Percentiles rank a stretch among this genome's conserved stretches.
Conservation (phyloP, 306 rosid genomes). For the Cucumis cinereus region DNA sequence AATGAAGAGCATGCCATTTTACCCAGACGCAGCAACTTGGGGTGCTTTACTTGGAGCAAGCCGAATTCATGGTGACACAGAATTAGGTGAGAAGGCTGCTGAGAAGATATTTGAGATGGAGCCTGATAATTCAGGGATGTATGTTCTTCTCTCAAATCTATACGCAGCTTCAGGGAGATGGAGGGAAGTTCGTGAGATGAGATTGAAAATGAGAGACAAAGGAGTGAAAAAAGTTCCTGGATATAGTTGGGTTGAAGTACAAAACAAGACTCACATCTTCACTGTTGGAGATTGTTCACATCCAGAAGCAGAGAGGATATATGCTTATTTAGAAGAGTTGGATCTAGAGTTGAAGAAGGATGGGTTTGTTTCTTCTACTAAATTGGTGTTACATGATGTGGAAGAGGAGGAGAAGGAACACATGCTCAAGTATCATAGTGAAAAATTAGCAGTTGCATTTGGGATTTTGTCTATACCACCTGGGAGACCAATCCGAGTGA, state of each 20-base stretch:
- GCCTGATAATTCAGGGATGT: conserved; percentile 77
- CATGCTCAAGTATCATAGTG: conserved; percentile 77
- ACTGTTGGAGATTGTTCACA: conserved; percentile 63
- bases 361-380: conserved; percentile 70
- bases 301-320: conserved; percentile 49
- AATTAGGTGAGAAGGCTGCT: conserved; percentile 75
- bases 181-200: conserved; percentile 61
- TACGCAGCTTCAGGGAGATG: conserved; percentile 89
- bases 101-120: conserved; percentile 68
- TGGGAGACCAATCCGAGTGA: conserved; percentile 76
- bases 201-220: conserved; percentile 54
- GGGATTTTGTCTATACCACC: conserved; percentile 62
- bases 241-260: conserved; percentile 79
- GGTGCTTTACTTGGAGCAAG: conserved; percentile 80
- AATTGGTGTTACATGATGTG: conserved; percentile 77
- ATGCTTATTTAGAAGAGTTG: conserved; percentile 60
- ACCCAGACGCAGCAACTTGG: conserved; percentile 79
- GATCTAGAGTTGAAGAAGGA: conserved; percentile 59
- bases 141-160: conserved; percentile 77
- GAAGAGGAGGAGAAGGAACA: conserved; percentile 88
- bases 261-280: conserved; percentile 60
- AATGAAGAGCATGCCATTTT: conserved; percentile 59
- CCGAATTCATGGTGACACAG: conserved; percentile 64
- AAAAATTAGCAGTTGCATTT: conserved; percentile 80
- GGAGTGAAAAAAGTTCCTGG: conserved; percentile 76